A percentile compares a stretch with the other conserved stretches of the same genome.
Conservation (phyloP, 163 green algal species). For the Chlamydomonas reinhardtii region DNA sequence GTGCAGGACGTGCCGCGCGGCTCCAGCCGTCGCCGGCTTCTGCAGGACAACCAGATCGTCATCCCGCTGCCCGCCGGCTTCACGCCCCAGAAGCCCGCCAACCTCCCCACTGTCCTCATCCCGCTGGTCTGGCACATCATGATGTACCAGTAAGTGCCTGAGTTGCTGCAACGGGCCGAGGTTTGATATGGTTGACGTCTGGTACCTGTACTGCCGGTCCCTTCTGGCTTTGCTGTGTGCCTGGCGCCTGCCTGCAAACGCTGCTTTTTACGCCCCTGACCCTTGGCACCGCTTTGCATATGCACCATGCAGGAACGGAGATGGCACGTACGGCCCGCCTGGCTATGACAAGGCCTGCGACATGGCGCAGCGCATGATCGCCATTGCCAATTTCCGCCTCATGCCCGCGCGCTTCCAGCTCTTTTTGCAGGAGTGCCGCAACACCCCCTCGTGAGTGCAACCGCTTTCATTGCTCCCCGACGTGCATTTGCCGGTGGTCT, state of each 20-base stretch:
- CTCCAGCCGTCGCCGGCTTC: background rate
- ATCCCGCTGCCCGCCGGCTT: conserved; percentile 11
- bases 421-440: conserved; percentile 12
- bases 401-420: conserved; percentile 18
- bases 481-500: too few species aligned
- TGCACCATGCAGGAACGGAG: background rate
- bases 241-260: too few species aligned
- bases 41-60: background rate
- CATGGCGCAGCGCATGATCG: conserved; percentile 12
- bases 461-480: too few species aligned
- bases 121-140: conserved; percentile 13
- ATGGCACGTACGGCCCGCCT: conserved; percentile 13
- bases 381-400: conserved; percentile 9
- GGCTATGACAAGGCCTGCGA: background rate
- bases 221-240: too few species aligned
- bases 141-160: background rate
- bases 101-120: background rate
- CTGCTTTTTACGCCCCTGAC: too few species aligned
- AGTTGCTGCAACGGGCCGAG: background rate
- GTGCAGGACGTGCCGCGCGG: background rate
- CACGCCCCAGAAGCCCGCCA: background rate
- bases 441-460: background rate
- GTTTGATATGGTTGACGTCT: background rate
- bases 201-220: background rate
- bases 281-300: too few species aligned